Percentiles rank a stretch among this genome's conserved stretches.
phyloP scores from a whole-genome alignment of 306 rosid genomes.

The Senna siamea region DNA sequence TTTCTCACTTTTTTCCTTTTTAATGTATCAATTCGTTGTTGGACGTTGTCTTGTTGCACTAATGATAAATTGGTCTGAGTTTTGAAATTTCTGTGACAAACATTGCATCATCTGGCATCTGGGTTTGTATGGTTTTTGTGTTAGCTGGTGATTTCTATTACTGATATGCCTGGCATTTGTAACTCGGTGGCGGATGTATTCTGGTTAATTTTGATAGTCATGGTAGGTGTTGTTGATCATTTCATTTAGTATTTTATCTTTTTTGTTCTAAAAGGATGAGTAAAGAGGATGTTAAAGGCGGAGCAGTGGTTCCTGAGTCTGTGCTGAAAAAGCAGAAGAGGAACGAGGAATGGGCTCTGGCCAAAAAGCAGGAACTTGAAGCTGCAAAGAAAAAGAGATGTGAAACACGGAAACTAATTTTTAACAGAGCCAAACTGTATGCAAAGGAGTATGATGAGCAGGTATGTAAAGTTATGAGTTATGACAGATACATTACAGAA shows the following conservation, averaged over 20 bases:
- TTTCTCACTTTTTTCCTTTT: not conserved
- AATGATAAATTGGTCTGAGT: not conserved
- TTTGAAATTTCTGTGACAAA: not conserved
- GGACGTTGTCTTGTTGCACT: not conserved
- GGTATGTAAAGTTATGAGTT: slow-evolving; percentile 34
- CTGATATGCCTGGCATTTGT: no score
- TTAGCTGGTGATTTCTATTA: not conserved
- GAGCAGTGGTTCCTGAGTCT: slow-evolving; percentile 64
- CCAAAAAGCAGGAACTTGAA: slow-evolving; percentile 46
- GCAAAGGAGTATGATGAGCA: slow-evolving; percentile 64
- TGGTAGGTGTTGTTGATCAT: not conserved
- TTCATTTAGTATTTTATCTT: no score
- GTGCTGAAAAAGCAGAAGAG: slow-evolving; percentile 70
- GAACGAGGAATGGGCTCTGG: slow-evolving; percentile 71
- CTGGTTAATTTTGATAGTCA: not conserved
- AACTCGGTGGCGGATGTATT: no score
- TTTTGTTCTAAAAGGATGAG: slow-evolving; percentile 45
- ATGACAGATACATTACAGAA: not conserved
- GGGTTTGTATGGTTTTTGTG: not conserved
- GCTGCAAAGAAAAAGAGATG: slow-evolving; percentile 49
- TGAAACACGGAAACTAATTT: slow-evolving; percentile 66
- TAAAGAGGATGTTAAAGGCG: slow-evolving; percentile 53
- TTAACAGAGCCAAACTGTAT: slow-evolving; percentile 62
- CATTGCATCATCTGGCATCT: no score
- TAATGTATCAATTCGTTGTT: not conserved